Evolutionary conservation across 2,329 filamentous ascomycete species (phyloP).

Genomic region (Botrytis cinerea): DNA sequence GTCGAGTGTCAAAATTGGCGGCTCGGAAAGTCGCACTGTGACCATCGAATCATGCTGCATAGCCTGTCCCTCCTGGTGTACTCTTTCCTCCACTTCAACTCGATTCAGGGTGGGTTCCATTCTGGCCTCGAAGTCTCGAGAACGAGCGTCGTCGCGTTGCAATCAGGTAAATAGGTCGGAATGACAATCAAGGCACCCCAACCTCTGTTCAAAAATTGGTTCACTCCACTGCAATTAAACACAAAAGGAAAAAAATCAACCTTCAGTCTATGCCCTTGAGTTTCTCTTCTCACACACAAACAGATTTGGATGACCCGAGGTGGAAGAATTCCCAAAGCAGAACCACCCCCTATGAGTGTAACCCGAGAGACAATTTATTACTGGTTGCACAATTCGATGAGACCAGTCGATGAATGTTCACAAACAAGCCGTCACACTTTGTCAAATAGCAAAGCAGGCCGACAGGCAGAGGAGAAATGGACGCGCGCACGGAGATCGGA

Average conservation of each 20-base stretch:
- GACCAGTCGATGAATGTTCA: constrained; percentile 14
- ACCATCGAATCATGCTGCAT: constrained; percentile 69
- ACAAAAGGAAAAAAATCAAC: neutral
- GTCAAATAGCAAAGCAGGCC: neutral
- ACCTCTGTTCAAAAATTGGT: constrained; percentile 16
- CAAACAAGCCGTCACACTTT: constrained; percentile 15
- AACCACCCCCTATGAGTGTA: neutral
- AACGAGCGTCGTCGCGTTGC: neutral
- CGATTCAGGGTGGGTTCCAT: constrained; percentile 4
- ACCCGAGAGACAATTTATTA: constrained; percentile 4
- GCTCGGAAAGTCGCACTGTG: constrained; percentile 72
- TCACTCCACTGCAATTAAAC: neutral
- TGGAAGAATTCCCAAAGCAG: neutral
- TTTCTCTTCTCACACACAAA: neutral
- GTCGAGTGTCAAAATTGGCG: constrained; percentile 54
- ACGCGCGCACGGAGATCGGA: constrained; percentile 23
- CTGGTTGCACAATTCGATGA: constrained; percentile 11
- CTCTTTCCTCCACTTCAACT: neutral
- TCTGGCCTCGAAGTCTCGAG: neutral
- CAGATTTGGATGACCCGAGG: neutral
- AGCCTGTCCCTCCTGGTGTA: constrained; percentile 11
- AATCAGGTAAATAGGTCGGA: constrained; percentile 14
- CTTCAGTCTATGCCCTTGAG: constrained; percentile 5
- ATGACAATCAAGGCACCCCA: constrained; percentile 23
- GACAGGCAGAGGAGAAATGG: constrained; percentile 2